A percentile compares a stretch with the other conserved stretches of the same genome.
Evolutionary conservation across 2,329 filamentous ascomycete species (phyloP).

Genomic region (Diplodia intermedia): DNA sequence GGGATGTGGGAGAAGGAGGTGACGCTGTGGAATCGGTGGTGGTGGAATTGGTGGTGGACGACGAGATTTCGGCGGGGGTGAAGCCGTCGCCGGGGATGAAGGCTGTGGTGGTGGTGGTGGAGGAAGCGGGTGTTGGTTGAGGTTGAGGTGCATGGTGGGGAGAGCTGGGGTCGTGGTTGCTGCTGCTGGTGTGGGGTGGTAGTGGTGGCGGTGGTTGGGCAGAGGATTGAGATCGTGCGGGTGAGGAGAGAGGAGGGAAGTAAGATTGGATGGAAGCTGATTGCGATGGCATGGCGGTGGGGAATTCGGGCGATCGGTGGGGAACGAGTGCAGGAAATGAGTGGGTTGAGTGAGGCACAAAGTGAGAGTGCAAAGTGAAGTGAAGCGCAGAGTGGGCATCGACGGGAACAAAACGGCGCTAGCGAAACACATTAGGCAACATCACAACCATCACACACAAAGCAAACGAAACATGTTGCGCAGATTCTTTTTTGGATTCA

Average conservation of each 20-base stretch:
- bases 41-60: constrained; percentile 1
- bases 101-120: neutral
- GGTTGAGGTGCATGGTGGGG: constrained; percentile 24
- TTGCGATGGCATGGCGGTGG: constrained; percentile 44
- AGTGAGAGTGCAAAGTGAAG: neutral
- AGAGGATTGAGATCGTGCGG: neutral
- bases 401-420: neutral
- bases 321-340: neutral
- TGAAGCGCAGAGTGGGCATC: neutral
- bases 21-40: neutral
- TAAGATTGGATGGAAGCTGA: constrained; percentile 54
- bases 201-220: neutral
- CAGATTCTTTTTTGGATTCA: neutral
- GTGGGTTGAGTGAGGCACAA: neutral
- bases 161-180: neutral
- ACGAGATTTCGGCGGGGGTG: constrained; percentile 52
- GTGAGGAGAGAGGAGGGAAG: constrained; percentile 42
- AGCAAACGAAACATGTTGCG: neutral
- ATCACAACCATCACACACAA: neutral
- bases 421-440: neutral
- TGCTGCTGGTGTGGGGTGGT: neutral
- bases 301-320: neutral
- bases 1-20: neutral
- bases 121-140: constrained; percentile 29
- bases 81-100: constrained; percentile 59